Base-by-base conservation (phyloP, 305 asterid species). In the Fraxinus sp. region DNA sequence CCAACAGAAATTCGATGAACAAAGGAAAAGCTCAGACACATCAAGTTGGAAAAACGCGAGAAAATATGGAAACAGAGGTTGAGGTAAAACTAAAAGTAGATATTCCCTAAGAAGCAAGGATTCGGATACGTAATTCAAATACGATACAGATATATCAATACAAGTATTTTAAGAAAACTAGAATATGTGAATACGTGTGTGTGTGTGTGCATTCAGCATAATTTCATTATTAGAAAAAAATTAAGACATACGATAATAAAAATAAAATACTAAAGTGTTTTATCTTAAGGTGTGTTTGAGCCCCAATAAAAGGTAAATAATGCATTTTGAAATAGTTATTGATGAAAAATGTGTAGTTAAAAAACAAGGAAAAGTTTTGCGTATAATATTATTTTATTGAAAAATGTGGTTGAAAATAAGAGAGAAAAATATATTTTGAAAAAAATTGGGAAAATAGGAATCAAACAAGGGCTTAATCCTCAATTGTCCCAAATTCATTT, bases 1-100 rank as follows among this genome's bases (percentile, higher is more conserved):
- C 78, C 75, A 84, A 76, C 82, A 87, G 79, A 44, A 83, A 59
- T 72, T 72, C 74, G 66, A 71, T 14, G 66, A 46, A 79, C 70
- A 83, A 33, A 32, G 46, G 37, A 30, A 68, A 68, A 28, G 22
- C 74, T 20, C 71, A 22, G 32, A 22, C 71, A 7, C 71, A 22
- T 20, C 70, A 80, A 74, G 66, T 73, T 44, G 18, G 64, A 30
- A 57, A 59, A 55, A 77, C 66, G 76, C 74, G 14, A 72, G 71
- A 71, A 78, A 62, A 82, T 49, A 52, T 73, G 79, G 26, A 9
- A 64, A 46, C 36, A 55, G 55, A 7, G 62, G 59, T 68, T 28
- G 39, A 49, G 39, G 14, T 30, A 82, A 49, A 28, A 68, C 74
- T 20, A 80, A 75, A n/a, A 35, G 22, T 26, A 20, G 76, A 66